These are phyloP conservation scores for Baorangia bicolor DNA, from an alignment of 768 basidiomycete species.

Conservation along the genomic window DNA sequence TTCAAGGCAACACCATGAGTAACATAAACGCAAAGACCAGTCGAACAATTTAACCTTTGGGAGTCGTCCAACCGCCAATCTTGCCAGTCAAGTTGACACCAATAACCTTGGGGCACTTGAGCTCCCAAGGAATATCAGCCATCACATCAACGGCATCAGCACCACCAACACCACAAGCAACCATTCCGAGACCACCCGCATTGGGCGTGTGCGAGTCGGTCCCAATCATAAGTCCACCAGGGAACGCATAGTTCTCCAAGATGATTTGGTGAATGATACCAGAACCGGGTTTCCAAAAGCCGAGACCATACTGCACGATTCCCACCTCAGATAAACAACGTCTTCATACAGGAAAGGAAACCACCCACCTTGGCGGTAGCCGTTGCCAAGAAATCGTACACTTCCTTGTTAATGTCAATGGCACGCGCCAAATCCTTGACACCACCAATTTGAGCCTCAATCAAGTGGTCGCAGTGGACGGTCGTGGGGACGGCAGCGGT, in stretches of 20 bases:
- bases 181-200: slow-evolving; percentile 98
- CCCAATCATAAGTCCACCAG: slow-evolving; percentile 99
- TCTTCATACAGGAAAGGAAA: neutral
- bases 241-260: slow-evolving; percentile 99
- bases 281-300: slow-evolving; percentile 99
- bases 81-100: slow-evolving; percentile 96
- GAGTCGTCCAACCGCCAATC: slow-evolving; percentile 95
- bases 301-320: slow-evolving; percentile 80
- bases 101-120: slow-evolving; percentile 99
- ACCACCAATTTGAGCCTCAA: slow-evolving; percentile 95
- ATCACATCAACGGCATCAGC: slow-evolving; percentile 99
- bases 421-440: slow-evolving; percentile 92
- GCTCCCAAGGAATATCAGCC: slow-evolving; percentile 97
- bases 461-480: slow-evolving; percentile 99
- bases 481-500: slow-evolving; percentile 97
- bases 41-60: slow-evolving; percentile 66
- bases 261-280: slow-evolving; percentile 99
- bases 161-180: slow-evolving; percentile 99
- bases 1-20: slow-evolving; percentile 29
- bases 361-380: slow-evolving; percentile 81
- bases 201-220: slow-evolving; percentile 99
- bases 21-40: neutral
- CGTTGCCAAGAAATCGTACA: slow-evolving; percentile 98
- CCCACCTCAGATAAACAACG: neutral
- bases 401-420: slow-evolving; percentile 93